Base-by-base conservation (phyloP, 2,329 filamentous ascomycete genomes). In the Ophiostoma montium region DNA sequence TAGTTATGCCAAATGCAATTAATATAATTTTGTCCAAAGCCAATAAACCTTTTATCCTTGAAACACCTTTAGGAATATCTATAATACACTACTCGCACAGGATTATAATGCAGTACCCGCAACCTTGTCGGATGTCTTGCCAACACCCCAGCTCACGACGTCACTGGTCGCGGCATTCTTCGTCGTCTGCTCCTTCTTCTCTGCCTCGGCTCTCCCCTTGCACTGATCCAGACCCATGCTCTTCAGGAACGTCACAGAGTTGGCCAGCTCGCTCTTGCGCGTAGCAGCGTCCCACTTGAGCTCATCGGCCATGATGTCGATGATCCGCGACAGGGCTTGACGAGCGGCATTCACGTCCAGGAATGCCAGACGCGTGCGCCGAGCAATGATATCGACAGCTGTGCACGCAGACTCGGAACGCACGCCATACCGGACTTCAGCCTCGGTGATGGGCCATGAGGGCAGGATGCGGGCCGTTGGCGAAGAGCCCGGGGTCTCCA, bases 351-450 rank as follows among this genome's bases (percentile, higher is more conserved):
- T 86, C 5, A 88, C 88, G 62, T 95, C 95, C 57, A 95, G 68
- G 69, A 95, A 96, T 9, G 88, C 85, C 50, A 95, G 68, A 50
- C 90, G 74, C 36, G 85, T 95, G 53, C 89, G 75, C 52, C 90
- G 77, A 3, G 88, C 89, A 43, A 95, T 71, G 12, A 95, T 84
- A 61, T 95, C 89, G 15, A 89, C 82, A 1, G 87, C 86, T 3
- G 86, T 94, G 65, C 94, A 86, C 3, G 90, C 90, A 60, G 94
- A 94, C 67, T 95, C 90, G 64, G 94, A 82, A 46, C 81, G 74
- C 36, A 94, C 80, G 21, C 87, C 87, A 62, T 95, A 95, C 49
- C 87, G 79, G 36, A 95, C 75, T 67, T 96, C 90, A 45, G 51
- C 51, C 41, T 52, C 51, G 5, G 51, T 52, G 36, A 52, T 52